Percentiles rank a stretch among this genome's conserved stretches.
Conservation (phyloP, 1,284 basidiomycete species). For the Sporisorium sorghi region DNA sequence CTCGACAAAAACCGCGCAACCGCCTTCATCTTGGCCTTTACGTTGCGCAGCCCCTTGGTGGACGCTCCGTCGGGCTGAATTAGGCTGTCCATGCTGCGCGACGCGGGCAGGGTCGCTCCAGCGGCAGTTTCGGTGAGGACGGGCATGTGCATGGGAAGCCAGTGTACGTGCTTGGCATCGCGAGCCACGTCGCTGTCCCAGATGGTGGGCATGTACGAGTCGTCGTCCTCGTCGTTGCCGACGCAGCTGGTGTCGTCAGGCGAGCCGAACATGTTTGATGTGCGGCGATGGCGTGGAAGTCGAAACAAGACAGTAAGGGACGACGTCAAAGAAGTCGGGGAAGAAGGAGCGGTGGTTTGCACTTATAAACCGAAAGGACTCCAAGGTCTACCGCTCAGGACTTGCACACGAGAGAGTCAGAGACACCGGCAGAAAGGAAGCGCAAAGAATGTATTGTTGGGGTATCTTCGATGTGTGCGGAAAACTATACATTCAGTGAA, state of each 20-base stretch:
- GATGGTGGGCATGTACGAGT: conserved; percentile 11
- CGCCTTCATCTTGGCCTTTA: conserved; percentile 36
- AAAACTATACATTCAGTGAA: background rate
- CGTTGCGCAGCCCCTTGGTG: conserved; percentile 11
- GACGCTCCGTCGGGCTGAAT: conserved; percentile 16
- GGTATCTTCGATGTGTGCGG: conserved; percentile 26
- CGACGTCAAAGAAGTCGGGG: background rate
- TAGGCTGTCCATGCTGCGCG: conserved; percentile 20
- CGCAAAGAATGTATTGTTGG: conserved; percentile 28
- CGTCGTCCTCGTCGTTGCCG: conserved; percentile 1
- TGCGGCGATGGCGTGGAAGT: background rate
- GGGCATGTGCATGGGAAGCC: conserved; percentile 17
- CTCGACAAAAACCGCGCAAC: conserved; percentile 18
- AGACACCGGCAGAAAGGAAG: background rate
- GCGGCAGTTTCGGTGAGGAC: conserved; percentile 12
- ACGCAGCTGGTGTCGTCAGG: conserved; percentile 37
- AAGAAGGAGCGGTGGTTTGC: background rate
- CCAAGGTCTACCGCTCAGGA: background rate
- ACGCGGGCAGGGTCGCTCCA: background rate
- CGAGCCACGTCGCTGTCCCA: conserved; percentile 37
- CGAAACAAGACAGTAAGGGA: background rate
- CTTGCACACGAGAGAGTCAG: background rate
- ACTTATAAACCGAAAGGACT: background rate
- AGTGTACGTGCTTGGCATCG: conserved; percentile 29
- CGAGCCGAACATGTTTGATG: conserved; percentile 25